Conservation (phyloP, 176 grass and related monocot genomes). For the Aegilops bicornis region DNA sequence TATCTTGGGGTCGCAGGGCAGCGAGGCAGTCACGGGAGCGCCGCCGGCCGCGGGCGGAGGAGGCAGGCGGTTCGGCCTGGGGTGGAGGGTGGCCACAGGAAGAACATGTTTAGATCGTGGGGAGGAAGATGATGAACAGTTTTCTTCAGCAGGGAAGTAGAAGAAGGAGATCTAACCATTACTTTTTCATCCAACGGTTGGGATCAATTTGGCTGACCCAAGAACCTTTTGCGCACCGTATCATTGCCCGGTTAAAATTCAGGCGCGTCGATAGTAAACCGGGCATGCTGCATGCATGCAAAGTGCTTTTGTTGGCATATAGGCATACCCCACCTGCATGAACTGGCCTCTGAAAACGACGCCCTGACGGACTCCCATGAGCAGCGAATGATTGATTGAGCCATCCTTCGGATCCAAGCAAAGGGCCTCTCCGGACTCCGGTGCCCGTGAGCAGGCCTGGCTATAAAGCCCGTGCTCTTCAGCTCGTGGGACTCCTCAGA, state of each 20-base stretch:
- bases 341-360: slow-evolving; percentile 22
- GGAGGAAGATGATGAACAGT: no score
- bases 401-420: slow-evolving; percentile 39
- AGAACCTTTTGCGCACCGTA: neutral
- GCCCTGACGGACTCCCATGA: neutral
- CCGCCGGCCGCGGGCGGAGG: no score
- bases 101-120: no score
- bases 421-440: slow-evolving; percentile 10
- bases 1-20: no score
- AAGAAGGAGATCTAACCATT: no score
- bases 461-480: neutral
- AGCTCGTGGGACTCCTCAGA: neutral
- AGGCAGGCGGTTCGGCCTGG: no score
- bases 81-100: no score
- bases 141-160: no score
- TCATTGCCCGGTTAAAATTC: neutral
- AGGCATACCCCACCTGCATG: neutral
- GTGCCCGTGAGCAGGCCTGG: neutral
- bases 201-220: no score
- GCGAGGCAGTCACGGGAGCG: no score
- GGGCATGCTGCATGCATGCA: neutral
- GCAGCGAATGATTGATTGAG: neutral
- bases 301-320: neutral
- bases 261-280: neutral
- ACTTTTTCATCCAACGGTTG: no score